Evolutionary conservation across 2,329 filamentous ascomycete genomes (phyloP), one percentile per base, ranked within the genome.

Genomic region (Dissoconium aciculare): DNA sequence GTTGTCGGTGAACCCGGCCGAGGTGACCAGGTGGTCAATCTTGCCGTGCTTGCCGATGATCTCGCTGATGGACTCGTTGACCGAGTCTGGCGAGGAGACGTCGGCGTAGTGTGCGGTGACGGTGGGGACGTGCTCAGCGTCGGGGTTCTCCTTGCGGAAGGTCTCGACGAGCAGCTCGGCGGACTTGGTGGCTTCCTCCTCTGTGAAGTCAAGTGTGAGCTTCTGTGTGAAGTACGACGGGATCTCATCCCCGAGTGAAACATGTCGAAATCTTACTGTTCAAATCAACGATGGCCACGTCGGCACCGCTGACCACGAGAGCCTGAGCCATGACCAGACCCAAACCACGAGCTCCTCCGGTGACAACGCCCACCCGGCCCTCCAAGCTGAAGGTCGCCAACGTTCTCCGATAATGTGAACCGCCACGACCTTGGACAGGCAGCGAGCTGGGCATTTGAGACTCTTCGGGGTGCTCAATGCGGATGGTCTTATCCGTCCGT

Each of bases 1-100:
- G 63, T 94, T 94, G 63, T 94, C 87, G 10, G 82, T 89, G 62
- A 95, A 93, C 27, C 87, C 87, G 29, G 87, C 87, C n/a, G 83
- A 91, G 15, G 87, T 94, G 47, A 95, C 85, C 15, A 95, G 69
- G 57, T 82, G 77, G 59, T 93, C 84, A 45, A 94, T 83, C 56
- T 79, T 78, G 57, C 77, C 76, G 53, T 93, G 85, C 36, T 66
- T 57, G 4, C 26, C 30, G 30, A 87, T 53, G 42, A 87, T 69
- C 37, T 83, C 77, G 21, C 65, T 62, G 43, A 94, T 67, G 45
- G 78, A 78, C 17, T 63, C 57, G 35, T 79, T 74, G 39, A 94
- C 85, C 5, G 81, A 87, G 28, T 74, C 70, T 13, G 77, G 77
- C 46, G 79, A 72, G 15, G 82, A 75, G 30, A 94, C 87, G 53